Conservation (phyloP, 495 filamentous ascomycete species). For the Pyrenula massariospora region DNA sequence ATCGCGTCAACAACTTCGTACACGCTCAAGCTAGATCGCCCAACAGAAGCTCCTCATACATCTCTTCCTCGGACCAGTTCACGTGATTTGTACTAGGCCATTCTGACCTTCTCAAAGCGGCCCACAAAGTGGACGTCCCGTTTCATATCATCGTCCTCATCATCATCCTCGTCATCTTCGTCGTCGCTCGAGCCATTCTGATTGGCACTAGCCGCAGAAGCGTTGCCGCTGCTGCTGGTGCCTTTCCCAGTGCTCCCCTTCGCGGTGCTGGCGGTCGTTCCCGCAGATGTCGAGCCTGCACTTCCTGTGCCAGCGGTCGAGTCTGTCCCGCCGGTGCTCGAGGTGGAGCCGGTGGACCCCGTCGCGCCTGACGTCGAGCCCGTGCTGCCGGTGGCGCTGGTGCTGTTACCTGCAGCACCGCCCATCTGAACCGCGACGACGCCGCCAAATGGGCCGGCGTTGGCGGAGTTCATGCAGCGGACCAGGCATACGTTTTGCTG, state of each 20-base stretch:
- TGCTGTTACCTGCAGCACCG: background rate
- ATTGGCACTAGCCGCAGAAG: too few relatives aligned
- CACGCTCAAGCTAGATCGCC: background rate
- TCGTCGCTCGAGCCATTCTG: background rate
- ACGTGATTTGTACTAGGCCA: background rate
- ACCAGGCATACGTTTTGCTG: constrained; percentile 20
- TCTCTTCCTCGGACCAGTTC: background rate
- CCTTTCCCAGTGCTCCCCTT: background rate
- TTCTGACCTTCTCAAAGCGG: background rate
- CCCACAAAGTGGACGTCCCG: background rate
- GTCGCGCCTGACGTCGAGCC: background rate
- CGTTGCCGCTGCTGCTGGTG: background rate
- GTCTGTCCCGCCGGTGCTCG: background rate
- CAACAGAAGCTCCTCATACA: background rate
- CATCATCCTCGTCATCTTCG: background rate
- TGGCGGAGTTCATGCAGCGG: constrained; percentile 24
- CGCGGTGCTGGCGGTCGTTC: too few relatives aligned
- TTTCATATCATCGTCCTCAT: background rate
- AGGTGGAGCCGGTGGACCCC: background rate
- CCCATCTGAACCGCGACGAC: constrained; percentile 24
- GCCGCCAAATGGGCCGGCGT: constrained; percentile 24
- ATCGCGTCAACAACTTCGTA: background rate
- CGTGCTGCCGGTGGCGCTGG: background rate
- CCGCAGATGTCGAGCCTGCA: background rate
- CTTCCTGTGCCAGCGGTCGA: background rate